A percentile compares a stretch with the other conserved stretches of the same genome.
These are phyloP conservation scores for Botrytis tulipae DNA, from an alignment of 2,329 filamentous ascomycete genomes.

Conservation along the genomic window DNA sequence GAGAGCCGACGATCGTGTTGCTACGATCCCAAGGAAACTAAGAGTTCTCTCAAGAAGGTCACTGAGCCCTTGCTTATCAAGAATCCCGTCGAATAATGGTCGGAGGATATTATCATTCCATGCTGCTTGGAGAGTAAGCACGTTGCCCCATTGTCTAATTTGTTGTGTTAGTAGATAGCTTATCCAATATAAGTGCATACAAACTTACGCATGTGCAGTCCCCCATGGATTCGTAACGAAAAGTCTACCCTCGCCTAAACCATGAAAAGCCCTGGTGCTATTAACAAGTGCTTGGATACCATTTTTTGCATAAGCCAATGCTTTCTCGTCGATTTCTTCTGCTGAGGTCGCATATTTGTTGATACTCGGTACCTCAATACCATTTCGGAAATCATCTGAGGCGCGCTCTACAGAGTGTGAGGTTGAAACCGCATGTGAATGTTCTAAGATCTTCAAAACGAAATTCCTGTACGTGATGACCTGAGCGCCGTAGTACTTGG, in stretches of 20 bases:
- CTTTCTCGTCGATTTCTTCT: constrained; percentile 43
- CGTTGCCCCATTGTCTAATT: constrained; percentile 89
- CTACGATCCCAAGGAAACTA: constrained; percentile 66
- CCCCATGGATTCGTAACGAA: constrained; percentile 96
- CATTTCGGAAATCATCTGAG: constrained; percentile 30
- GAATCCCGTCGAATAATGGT: constrained; percentile 54
- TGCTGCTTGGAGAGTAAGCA: constrained; percentile 83
- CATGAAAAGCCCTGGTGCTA: constrained; percentile 81
- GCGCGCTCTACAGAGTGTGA: constrained; percentile 24
- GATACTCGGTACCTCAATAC: constrained; percentile 40
- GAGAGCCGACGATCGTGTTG: constrained; percentile 73
- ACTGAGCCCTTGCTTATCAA: constrained; percentile 56
- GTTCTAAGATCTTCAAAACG: constrained; percentile 53
- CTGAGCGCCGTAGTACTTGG: constrained; percentile 90
- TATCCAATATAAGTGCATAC: neutral
- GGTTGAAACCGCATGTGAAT: constrained; percentile 30
- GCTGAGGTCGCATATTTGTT: constrained; percentile 40
- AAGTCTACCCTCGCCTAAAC: constrained; percentile 58
- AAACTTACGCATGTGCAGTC: constrained; percentile 87
- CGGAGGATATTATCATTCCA: constrained; percentile 65
- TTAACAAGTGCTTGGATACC: constrained; percentile 65
- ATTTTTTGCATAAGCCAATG: constrained; percentile 55
- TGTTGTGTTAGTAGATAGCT: constrained; percentile 29
- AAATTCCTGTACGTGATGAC: constrained; percentile 88
- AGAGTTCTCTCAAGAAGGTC: constrained; percentile 72